Conservation (phyloP, 257 asterid species). For the Jasminum sambac region DNA sequence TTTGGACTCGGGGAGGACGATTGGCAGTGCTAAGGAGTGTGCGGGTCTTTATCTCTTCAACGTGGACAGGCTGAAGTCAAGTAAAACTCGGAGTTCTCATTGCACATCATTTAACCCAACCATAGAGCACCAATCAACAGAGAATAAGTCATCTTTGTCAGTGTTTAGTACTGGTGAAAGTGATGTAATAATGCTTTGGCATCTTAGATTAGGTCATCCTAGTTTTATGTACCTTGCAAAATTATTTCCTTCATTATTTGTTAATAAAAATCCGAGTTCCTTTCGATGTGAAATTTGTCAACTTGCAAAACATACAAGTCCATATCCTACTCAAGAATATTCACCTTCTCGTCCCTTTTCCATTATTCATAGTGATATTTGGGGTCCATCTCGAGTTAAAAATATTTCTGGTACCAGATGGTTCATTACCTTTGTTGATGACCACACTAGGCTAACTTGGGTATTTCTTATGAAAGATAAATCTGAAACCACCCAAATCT, state of each 20-base stretch:
- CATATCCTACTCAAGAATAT: not conserved
- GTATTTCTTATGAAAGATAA: slow-evolving; percentile 6
- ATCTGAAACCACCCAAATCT: not conserved
- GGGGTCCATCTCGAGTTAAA: not conserved
- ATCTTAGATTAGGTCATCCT: not conserved
- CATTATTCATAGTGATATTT: not conserved
- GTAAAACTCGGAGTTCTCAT: not conserved
- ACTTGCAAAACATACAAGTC: not conserved
- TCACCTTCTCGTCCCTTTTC: not conserved
- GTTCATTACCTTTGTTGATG: not conserved
- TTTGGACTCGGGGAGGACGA: not conserved
- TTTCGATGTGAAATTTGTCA: slow-evolving; percentile 5
- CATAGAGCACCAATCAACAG: too few species aligned
- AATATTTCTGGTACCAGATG: not conserved
- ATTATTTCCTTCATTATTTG: not conserved
- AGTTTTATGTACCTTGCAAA: not conserved
- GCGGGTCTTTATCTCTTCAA: not conserved
- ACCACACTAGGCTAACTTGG: not conserved
- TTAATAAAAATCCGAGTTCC: not conserved
- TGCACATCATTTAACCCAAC: not conserved
- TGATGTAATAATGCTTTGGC: not conserved
- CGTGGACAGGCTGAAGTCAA: not conserved
- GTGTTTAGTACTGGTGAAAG: too few species aligned
- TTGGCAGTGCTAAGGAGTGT: slow-evolving; percentile 10
- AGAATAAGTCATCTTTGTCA: too few species aligned